These are phyloP conservation scores for Pythium apleroticum DNA, from an alignment of 352 stramenopile genomes.

Conservation along the genomic window DNA sequence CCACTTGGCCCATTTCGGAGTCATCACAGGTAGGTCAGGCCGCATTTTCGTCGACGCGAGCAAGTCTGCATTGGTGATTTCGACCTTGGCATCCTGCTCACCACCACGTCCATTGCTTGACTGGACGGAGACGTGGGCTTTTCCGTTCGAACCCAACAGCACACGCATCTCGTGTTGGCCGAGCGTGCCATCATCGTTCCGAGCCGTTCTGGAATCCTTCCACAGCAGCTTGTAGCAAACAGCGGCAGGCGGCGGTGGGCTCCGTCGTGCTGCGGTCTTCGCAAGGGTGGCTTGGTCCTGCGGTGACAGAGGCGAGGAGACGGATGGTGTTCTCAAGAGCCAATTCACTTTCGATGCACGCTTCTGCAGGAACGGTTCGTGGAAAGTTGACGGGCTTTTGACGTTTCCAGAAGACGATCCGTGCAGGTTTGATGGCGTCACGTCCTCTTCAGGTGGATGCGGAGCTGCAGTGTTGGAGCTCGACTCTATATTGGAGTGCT, in stretches of 20 bases:
- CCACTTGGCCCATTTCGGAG: conserved; percentile 25
- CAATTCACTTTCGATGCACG: conserved; percentile 20
- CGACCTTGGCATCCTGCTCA: background rate
- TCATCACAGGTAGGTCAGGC: conserved; percentile 26
- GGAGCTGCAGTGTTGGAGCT: background rate
- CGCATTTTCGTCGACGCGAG: conserved; percentile 17
- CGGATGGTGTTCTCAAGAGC: conserved; percentile 5
- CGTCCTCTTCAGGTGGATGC: background rate
- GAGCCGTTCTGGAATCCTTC: conserved; percentile 36
- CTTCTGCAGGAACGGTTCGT: conserved; percentile 23
- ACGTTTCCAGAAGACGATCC: background rate
- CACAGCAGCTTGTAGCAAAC: conserved; percentile 51
- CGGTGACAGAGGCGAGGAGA: background rate
- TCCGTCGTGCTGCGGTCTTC: background rate
- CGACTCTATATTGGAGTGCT: background rate
- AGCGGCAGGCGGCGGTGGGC: background rate
- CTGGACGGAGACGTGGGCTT: conserved; percentile 27
- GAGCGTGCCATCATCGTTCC: background rate
- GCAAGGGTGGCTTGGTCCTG: background rate
- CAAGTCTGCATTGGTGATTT: conserved; percentile 17
- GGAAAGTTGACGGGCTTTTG: background rate
- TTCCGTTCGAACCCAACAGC: conserved; percentile 38
- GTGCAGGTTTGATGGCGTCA: background rate
- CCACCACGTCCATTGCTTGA: background rate
- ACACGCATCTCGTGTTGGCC: conserved; percentile 29